Evolutionary conservation across 805 yeast genomes (phyloP).

Genomic region (Zygosaccharomyces rouxii): DNA sequence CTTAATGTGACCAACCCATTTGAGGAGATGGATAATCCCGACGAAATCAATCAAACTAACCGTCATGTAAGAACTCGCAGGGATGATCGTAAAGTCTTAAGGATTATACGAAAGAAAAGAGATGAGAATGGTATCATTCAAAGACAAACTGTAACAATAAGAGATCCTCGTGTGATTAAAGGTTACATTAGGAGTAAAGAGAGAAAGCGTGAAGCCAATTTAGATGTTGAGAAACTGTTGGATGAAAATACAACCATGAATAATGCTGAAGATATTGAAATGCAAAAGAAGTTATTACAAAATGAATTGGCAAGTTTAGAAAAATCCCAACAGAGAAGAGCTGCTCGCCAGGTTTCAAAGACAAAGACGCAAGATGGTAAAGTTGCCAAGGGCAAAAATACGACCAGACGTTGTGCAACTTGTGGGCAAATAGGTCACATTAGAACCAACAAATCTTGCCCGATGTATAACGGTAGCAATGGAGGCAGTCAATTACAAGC

Average conservation of each 20-base stretch:
- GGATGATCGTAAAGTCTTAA: constrained; percentile 42
- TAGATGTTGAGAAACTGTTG: constrained; percentile 48
- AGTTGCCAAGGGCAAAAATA: constrained; percentile 34
- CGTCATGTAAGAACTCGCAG: constrained; percentile 26
- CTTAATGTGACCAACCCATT: constrained; percentile 42
- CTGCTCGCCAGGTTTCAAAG: constrained; percentile 51
- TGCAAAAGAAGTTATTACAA: constrained; percentile 70
- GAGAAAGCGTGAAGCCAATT: constrained; percentile 55
- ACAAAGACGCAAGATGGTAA: constrained; percentile 30
- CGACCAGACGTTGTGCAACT: constrained; percentile 80
- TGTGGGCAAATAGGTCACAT: constrained; percentile 97
- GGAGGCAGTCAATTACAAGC: constrained; percentile 2
- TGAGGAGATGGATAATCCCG: constrained; percentile 36
- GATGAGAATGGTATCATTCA: constrained; percentile 86
- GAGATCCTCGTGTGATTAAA: constrained; percentile 81
- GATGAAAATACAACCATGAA: constrained; percentile 38
- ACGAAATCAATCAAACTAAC: constrained; percentile 36
- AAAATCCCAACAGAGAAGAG: constrained; percentile 65
- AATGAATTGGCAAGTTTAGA: constrained; percentile 80
- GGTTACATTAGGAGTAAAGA: constrained; percentile 75
- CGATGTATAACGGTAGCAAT: constrained; percentile 59
- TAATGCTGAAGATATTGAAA: constrained; percentile 77
- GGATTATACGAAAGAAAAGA: constrained; percentile 71
- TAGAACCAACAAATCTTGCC: constrained; percentile 83
- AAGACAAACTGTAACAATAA: constrained; percentile 69